Evolutionary conservation across 768 basidiomycete species (phyloP), one percentile per base, ranked within the genome.

Genomic region (Lentinula aciculospora): DNA sequence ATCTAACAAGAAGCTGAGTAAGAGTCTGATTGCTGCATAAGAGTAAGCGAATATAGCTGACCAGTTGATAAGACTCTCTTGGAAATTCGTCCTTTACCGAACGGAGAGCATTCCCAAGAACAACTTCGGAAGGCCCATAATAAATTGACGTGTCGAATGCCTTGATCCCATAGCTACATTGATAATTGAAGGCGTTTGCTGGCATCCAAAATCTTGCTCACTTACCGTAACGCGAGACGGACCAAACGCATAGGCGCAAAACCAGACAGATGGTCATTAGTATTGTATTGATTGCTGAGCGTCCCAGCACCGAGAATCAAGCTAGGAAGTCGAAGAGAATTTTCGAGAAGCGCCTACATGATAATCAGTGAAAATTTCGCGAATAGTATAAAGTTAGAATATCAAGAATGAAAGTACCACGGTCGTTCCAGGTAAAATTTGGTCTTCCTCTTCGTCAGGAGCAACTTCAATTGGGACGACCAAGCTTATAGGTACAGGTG

Each of bases 121-220:
- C 75, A 61, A 84, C 78, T 71, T 94, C 92, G 0, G 92, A 92
- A 4, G 82, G 79, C 10, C 88, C 89, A 65, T 94, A 94, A 67
- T 83, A 90, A 5, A 84, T 81, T 12, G 90, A 81, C 2, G 92
- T 94, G 69, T 95, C 92, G 65, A 95, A 89, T 0, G 87, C 86
- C 32, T 71, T 71, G 56, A 94, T 85, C 27, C 91, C 92, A 71
- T 92, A 93, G 40, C 92, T 92, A 12, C n/a, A 21, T 15, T 15
- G 13, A 10, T 19, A 39, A 32, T 7, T 15, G 27, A n/a, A 9
- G 36, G 6, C 32, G 3, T 28, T 17, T 29, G 13, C 17, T 19
- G 1, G 8, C 15, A 29, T 47, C 23, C 32, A 46, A 25, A n/a
- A 17, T 19, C 2, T 28, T 13, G 56, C 19, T n/a, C 27, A 64